These are phyloP conservation scores for Keithomyces neogunnii DNA, from an alignment of 2,329 filamentous ascomycete species.

Conservation along the genomic window DNA sequence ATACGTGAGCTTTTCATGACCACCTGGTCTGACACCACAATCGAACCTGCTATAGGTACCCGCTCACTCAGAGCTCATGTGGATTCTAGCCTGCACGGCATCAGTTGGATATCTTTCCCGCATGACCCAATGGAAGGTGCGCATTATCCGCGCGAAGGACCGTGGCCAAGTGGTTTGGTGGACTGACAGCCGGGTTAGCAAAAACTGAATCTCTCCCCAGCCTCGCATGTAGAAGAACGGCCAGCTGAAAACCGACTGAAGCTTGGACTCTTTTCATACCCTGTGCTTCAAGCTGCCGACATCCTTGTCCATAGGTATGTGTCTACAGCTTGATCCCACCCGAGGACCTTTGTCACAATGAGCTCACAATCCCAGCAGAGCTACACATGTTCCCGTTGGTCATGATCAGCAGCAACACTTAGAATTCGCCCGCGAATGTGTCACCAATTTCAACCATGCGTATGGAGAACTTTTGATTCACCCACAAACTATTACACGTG, in stretches of 20 bases:
- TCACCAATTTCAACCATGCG: conserved; percentile 74
- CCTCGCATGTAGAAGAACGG: conserved; percentile 49
- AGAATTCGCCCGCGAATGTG: conserved; percentile 83
- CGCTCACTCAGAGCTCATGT: conserved; percentile 86
- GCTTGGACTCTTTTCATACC: conserved; percentile 90
- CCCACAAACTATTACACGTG: conserved; percentile 67
- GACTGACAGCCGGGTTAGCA: conserved; percentile 40
- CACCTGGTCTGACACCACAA: background rate
- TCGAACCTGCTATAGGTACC: conserved; percentile 43
- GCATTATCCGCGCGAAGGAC: background rate
- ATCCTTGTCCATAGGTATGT: conserved; percentile 71
- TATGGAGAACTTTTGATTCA: conserved; percentile 56
- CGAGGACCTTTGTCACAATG: background rate
- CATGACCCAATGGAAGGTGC: conserved; percentile 99
- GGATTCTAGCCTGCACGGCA: conserved; percentile 87
- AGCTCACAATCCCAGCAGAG: conserved; percentile 33
- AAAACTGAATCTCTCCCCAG: conserved; percentile 59
- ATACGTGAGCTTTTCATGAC: background rate
- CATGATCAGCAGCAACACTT: conserved; percentile 91
- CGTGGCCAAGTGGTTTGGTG: background rate
- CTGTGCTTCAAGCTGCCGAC: conserved; percentile 90
- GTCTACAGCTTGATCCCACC: background rate
- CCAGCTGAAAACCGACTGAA: conserved; percentile 57
- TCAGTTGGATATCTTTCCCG: conserved; percentile 88
- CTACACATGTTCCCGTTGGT: conserved; percentile 94